Base-by-base conservation (phyloP, 2,329 filamentous ascomycete species). In the Trichocomaceae sp. region DNA sequence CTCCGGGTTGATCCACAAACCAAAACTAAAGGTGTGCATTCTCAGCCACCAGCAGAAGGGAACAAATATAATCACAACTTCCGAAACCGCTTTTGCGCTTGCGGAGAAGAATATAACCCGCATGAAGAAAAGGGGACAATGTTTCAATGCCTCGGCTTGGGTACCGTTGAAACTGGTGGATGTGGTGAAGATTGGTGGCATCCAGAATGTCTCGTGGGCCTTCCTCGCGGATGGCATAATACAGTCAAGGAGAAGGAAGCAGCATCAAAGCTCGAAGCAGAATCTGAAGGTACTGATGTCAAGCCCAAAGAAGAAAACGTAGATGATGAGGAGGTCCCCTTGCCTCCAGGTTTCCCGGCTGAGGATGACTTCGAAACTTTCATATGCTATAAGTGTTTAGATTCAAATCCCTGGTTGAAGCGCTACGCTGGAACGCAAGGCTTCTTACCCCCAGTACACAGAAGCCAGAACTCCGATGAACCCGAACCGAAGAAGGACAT, bases 151-250 rank as follows among this genome's bases (percentile, higher is more conserved):
- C 71, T 97, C 2, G 92, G 92, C 0, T 76, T 97, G 0, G 90
- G 90, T 0, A 86, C 83, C 0, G 79, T 82, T 12, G 87, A 92
- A 61, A 85, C 86, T 1, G 91, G 91, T 15, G 92, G 91, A 4
- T 97, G 92, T 71, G 92, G 92, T 12, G 92, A 97, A 73, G 92
- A 97, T 67, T 97, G 92, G 92, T 97, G 90, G 80, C 92, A 97
- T 73, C 90, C 92, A 0, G 90, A 93, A 59, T 97, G 92, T 67
- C 75, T 97, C 7, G 83, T 96, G 48, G 91, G 91, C 5, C 74
- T 95, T 62, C 84, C 86, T 0, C 82, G 89, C 10, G 80, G 83
- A 57, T 91, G 87, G 83, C 71, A 70, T 45, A 63, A 68, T 53
- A 47, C 46, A 33, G 55, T 19, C 5, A 55, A 52, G 42, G 48